phyloP scores from a whole-genome alignment of 2,329 filamentous ascomycete genomes.

The Cylindrodendrum hubeiense region DNA sequence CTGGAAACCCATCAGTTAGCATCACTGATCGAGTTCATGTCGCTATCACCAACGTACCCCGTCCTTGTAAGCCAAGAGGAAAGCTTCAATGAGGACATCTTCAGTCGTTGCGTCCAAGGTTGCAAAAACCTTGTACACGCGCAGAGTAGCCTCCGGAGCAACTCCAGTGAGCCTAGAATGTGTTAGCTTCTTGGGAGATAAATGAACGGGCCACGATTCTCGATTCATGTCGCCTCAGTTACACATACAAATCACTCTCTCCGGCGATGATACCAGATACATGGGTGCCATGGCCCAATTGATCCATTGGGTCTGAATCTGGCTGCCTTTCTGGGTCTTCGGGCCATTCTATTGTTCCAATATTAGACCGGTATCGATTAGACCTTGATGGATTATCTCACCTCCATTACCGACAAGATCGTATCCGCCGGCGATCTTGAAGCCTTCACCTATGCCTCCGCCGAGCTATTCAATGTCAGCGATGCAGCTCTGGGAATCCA shows the following conservation, averaged over 20 bases:
- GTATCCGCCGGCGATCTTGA: constrained; percentile 42
- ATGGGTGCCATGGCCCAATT: constrained; percentile 46
- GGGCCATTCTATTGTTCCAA: constrained; percentile 7
- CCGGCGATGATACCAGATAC: constrained; percentile 49
- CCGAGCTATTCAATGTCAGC: constrained; percentile 36
- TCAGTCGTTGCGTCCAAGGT: constrained; percentile 7
- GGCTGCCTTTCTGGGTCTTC: constrained; percentile 26
- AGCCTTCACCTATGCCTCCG: constrained; percentile 40
- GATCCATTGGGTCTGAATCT: constrained; percentile 43
- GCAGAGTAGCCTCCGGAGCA: constrained; percentile 44
- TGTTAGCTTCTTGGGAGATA: background rate
- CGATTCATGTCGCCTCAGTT: background rate
- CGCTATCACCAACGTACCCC: constrained; percentile 34
- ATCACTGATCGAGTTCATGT: background rate
- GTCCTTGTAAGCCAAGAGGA: constrained; percentile 50
- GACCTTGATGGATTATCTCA: background rate
- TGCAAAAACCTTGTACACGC: constrained; percentile 46
- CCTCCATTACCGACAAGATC: constrained; percentile 39
- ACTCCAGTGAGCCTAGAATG: constrained; percentile 36
- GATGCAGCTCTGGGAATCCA: background rate
- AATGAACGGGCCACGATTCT: background rate
- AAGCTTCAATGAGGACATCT: constrained; percentile 49
- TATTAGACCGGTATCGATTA: background rate
- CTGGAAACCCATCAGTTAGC: background rate
- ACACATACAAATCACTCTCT: constrained; percentile 15